Evolutionary conservation across 495 filamentous ascomycete species (phyloP).

Genomic region (Parachaetomium inaequale): DNA sequence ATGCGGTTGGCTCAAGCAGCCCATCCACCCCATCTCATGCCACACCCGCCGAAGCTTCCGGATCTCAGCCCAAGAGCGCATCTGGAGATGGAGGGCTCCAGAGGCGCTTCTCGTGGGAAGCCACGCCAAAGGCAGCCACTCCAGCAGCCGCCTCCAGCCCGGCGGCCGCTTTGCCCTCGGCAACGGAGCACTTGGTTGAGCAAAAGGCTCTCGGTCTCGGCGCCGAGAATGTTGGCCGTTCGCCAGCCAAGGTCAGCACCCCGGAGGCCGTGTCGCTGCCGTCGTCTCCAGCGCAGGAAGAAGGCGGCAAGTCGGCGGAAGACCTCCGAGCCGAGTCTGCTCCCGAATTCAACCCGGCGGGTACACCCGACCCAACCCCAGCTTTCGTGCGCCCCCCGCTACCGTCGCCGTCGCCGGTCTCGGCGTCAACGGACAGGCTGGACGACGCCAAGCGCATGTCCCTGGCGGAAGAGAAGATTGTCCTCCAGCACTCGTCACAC

Average conservation of each 20-base stretch:
- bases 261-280: not conserved
- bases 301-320: not conserved
- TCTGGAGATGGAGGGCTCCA: slow-evolving; percentile 12
- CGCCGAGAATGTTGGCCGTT: slow-evolving; percentile 1
- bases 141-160: not conserved
- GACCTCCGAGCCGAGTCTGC: slow-evolving; percentile 7
- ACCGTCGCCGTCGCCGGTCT: slow-evolving; percentile 39
- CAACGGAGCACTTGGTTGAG: slow-evolving; percentile 7
- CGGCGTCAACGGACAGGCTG: slow-evolving; percentile 22
- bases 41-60: not conserved
- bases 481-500: slow-evolving; percentile 30
- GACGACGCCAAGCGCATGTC: slow-evolving; percentile 25
- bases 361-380: slow-evolving; percentile 30
- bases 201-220: slow-evolving; percentile 11
- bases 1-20: not conserved
- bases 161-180: not conserved
- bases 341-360: slow-evolving; percentile 14
- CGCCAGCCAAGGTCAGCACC: not conserved
- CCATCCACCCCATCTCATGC: not conserved
- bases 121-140: not conserved
- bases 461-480: slow-evolving; percentile 44
- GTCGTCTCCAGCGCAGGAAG: not conserved
- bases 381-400: slow-evolving; percentile 17
- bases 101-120: slow-evolving; percentile 55
- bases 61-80: not conserved